Percentiles rank a stretch among this genome's conserved stretches.
These are phyloP conservation scores for Cercophora scortea DNA, from an alignment of 495 filamentous ascomycete species.

Conservation along the genomic window DNA sequence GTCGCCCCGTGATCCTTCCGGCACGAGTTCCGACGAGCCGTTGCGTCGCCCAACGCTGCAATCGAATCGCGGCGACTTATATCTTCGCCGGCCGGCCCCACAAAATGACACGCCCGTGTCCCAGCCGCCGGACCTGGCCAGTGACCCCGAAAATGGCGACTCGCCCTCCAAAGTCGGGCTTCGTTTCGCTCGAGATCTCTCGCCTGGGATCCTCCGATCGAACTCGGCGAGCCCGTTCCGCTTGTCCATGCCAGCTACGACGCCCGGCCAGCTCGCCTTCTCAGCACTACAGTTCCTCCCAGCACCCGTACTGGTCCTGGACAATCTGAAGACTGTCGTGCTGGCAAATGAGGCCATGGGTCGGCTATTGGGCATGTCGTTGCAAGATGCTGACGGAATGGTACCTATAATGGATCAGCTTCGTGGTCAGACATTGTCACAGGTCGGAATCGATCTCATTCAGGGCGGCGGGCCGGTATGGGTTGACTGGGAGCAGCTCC, in stretches of 20 bases:
- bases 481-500: constrained; percentile 48
- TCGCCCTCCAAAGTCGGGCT: neutral
- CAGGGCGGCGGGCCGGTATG: constrained; percentile 47
- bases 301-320: constrained; percentile 56
- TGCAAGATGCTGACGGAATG: constrained; percentile 21
- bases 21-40: neutral
- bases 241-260: constrained; percentile 28
- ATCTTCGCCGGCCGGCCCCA: neutral
- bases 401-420: constrained; percentile 35
- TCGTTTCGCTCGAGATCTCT: constrained; percentile 1
- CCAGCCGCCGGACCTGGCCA: neutral
- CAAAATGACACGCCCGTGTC: neutral
- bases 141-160: neutral
- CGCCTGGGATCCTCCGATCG: constrained; percentile 3
- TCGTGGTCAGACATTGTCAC: constrained; percentile 47
- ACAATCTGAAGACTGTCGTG: constrained; percentile 53
- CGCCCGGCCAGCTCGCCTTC: constrained; percentile 45
- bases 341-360: constrained; percentile 68
- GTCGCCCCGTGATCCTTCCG: constrained; percentile 1
- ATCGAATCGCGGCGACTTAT: neutral
- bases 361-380: constrained; percentile 46
- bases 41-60: neutral
- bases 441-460: constrained; percentile 55
- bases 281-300: constrained; percentile 62
- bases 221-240: constrained; percentile 28